Evolutionary conservation across 257 asterid genomes (phyloP).

Genomic region (Haberlea rhodopensis): DNA sequence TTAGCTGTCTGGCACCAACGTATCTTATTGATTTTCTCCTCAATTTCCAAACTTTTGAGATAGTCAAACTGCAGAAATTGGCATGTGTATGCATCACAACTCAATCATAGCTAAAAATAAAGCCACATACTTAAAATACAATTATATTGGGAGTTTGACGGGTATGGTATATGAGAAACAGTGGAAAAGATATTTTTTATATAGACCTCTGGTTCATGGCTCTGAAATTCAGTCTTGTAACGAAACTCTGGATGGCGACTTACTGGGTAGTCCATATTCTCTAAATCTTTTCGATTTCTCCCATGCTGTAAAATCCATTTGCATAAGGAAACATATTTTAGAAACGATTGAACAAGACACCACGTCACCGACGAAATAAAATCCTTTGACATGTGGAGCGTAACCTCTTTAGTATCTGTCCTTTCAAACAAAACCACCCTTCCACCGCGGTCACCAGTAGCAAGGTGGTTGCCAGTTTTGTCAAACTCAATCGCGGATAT

Average conservation of each 20-base stretch:
- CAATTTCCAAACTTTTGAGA: slow-evolving; percentile 98
- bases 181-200: slow-evolving; percentile 14
- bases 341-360: slow-evolving; percentile 18
- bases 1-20: slow-evolving; percentile 96
- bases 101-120: not conserved
- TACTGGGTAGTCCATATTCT: slow-evolving; percentile 64
- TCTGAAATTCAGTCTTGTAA: slow-evolving; percentile 96
- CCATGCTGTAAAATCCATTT: slow-evolving; percentile 48
- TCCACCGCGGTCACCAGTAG: slow-evolving; percentile 94
- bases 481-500: slow-evolving; percentile 86
- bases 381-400: slow-evolving; percentile 14
- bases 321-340: slow-evolving; percentile 20
- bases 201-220: slow-evolving; percentile 99
- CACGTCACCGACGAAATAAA: slow-evolving; percentile 17
- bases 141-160: slow-evolving; percentile 14
- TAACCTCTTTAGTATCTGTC: slow-evolving; percentile 71
- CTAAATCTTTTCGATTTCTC: slow-evolving; percentile 79
- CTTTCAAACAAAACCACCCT: slow-evolving; percentile 89
- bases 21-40: slow-evolving; percentile 98
- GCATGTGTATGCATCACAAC: not conserved
- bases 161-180: slow-evolving; percentile 2
- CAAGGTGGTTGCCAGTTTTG: slow-evolving; percentile 77
- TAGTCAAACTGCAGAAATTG: slow-evolving; percentile 82
- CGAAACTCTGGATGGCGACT: slow-evolving; percentile 92
- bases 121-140: slow-evolving; percentile 10